Percentiles rank a stretch among this genome's conserved stretches.
Evolutionary conservation across 148 eudicot genomes (phyloP).

Genomic region (Camellia sinensis): DNA sequence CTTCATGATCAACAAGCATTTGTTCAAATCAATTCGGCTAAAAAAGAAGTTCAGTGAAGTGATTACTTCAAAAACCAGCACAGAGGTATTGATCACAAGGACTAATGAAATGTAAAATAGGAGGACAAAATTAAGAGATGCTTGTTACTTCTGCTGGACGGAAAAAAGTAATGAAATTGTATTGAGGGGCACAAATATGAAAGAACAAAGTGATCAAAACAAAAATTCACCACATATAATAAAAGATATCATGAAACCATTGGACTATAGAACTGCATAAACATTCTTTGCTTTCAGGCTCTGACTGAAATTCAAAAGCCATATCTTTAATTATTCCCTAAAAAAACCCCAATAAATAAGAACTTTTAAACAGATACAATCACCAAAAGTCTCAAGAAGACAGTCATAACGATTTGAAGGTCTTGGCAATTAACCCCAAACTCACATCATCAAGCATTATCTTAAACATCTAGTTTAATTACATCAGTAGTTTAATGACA

Average conservation of each 20-base stretch:
- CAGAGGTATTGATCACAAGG: too few species aligned
- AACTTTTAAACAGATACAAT: neutral
- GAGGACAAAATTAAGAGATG: neutral
- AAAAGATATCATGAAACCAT: too few species aligned
- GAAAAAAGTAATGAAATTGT: neutral
- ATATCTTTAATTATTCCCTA: neutral
- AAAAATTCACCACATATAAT: too few species aligned
- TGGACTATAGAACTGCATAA: neutral
- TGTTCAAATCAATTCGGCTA: neutral
- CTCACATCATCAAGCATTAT: constrained; percentile 2
- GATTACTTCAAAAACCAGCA: neutral
- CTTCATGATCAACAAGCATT: neutral
- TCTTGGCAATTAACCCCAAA: neutral
- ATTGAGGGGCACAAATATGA: neutral
- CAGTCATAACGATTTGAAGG: neutral
- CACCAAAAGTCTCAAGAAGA: neutral
- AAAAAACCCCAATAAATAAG: neutral
- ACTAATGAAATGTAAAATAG: too few species aligned
- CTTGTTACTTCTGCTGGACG: neutral
- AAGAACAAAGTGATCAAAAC: neutral
- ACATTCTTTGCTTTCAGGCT: neutral
- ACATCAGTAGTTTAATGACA: neutral
- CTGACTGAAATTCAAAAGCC: neutral
- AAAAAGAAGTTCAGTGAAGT: neutral
- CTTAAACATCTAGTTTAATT: neutral